Conservation (phyloP, 164 flowering plant species). For the Malania oleifera region DNA sequence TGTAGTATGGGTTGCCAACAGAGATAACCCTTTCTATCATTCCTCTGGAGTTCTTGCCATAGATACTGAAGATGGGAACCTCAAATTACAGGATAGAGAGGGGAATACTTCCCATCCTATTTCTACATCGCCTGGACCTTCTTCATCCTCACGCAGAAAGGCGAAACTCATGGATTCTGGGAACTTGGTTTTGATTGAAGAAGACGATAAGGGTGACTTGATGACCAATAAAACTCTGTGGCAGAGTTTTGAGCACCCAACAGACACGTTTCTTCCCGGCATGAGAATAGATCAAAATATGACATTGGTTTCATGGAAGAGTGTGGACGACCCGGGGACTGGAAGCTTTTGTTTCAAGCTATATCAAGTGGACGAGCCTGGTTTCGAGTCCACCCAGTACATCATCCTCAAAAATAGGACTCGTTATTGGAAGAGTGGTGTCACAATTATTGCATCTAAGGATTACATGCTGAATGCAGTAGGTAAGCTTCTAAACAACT, state of each 20-base stretch:
- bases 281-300: not conserved
- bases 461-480: no score
- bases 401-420: no score
- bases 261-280: constrained; percentile 11
- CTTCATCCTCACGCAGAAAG: no score
- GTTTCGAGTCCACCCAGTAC: not conserved
- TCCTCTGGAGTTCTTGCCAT: not conserved
- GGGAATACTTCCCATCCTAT: not conserved
- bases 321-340: not conserved
- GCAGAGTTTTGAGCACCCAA: constrained; percentile 1
- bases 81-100: not conserved
- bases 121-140: no score
- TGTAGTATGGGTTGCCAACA: constrained; percentile 8
- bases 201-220: no score
- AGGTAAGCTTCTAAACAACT: no score
- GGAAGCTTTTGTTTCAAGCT: not conserved
- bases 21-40: not conserved
- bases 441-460: no score
- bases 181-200: not conserved
- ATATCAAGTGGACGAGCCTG: no score
- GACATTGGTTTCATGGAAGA: not conserved
- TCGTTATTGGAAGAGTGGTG: no score
- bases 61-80: not conserved
- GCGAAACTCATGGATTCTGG: constrained; percentile 8
- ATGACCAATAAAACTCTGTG: not conserved